Evolutionary conservation across 148 eudicot species (phyloP).

Genomic region (Diospyros lotus): DNA sequence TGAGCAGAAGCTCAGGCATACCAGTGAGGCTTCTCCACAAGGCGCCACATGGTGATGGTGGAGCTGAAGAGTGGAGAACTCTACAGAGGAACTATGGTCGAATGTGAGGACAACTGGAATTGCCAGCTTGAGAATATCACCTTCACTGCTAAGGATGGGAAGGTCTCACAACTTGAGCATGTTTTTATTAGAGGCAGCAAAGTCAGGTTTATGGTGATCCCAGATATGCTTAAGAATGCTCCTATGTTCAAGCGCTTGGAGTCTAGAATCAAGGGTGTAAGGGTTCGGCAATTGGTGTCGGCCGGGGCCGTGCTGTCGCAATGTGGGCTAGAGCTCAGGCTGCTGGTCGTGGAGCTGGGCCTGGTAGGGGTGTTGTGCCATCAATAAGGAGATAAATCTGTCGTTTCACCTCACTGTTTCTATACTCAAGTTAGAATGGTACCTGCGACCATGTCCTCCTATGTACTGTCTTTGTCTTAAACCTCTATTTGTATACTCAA

Average conservation of each 20-base stretch:
- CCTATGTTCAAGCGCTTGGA: slow-evolving; percentile 98
- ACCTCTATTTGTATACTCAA: no score
- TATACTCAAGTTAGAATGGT: no score
- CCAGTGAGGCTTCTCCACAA: not conserved
- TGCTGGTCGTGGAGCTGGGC: slow-evolving; percentile 65
- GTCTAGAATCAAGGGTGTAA: slow-evolving; percentile 85
- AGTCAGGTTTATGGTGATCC: slow-evolving; percentile 99
- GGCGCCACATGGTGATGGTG: slow-evolving; percentile 59
- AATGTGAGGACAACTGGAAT: slow-evolving; percentile 97
- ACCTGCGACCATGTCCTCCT: no score
- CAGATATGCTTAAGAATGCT: slow-evolving; percentile 99
- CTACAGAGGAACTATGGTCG: slow-evolving; percentile 82
- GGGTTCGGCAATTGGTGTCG: slow-evolving; percentile 91
- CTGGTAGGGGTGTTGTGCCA: slow-evolving; percentile 68
- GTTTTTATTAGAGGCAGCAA: slow-evolving; percentile 93
- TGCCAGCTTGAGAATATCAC: slow-evolving; percentile 94
- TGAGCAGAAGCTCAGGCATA: not conserved
- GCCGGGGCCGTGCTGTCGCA: slow-evolving; percentile 91
- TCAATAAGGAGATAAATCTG: slow-evolving; percentile 52
- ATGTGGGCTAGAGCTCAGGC: slow-evolving; percentile 88
- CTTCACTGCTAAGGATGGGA: slow-evolving; percentile 94
- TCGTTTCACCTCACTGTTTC: no score
- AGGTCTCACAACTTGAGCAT: slow-evolving; percentile 94
- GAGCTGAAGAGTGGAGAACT: slow-evolving; percentile 93
- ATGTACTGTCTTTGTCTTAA: no score